Base-by-base conservation (phyloP, 495 filamentous ascomycete genomes). In the Penicillium manginii region DNA sequence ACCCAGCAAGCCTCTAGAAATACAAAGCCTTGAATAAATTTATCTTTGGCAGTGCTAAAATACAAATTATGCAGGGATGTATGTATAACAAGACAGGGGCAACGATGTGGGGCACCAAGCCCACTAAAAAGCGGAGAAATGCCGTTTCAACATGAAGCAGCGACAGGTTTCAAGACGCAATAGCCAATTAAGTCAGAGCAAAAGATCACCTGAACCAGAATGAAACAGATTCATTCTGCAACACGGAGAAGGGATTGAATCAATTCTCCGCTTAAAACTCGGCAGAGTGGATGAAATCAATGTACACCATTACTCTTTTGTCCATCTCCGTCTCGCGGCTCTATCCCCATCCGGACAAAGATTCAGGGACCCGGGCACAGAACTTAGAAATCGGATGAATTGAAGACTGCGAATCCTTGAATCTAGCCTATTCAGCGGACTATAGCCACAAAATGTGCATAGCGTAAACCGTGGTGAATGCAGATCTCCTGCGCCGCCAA, bases 141-240 rank as follows among this genome's bases (percentile, higher is more conserved):
- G 26, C 15, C 45, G 26, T 47, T 11, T 47, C 14, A 47, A 47
- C 45, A 47, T 47, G 45, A 47, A 47, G 45, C 45, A 47, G 15
- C 45, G 45, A 47, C 19, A 47, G 15, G 45, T 47, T 47, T 47
- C 45, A 47, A 47, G 21, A n/a, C 19, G 2, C 1, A 22, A 22
- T 26, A 3, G 14, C 19, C 45, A 47, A 26, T 23, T 3, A 47
- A 47, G 15, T 14, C 11, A 47, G 12, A 47, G 45, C n/a, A 47
- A 22, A 10, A 22, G 6, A 26, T 2, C 45, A 14, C 11, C 10
- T 15, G 1, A n/a, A 22, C 6, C 21, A 26, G 21, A 47, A 7
- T 10, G 40, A 43, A 19, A 43, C 40, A 43, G 14, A 17, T 8
- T 8, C 3, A 29, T 29, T 2, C 40, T 43, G 3, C 14, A 8